Percentiles rank a stretch among this genome's conserved stretches.
These are phyloP conservation scores for Omphalotus guepiniiformis DNA, from an alignment of 768 basidiomycete species.

Conservation along the genomic window DNA sequence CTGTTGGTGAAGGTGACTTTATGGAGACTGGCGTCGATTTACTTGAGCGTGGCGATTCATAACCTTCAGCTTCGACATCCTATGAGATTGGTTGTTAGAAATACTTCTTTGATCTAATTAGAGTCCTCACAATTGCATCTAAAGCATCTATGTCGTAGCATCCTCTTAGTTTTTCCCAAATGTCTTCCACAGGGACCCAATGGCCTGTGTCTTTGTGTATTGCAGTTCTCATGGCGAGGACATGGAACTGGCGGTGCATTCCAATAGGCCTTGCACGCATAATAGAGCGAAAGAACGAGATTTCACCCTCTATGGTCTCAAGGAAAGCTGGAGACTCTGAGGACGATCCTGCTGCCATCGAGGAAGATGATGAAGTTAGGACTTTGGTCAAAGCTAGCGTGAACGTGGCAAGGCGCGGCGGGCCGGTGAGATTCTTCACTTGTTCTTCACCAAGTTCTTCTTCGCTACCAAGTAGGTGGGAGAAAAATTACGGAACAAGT, in stretches of 20 bases:
- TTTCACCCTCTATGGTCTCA: slow-evolving; percentile 75
- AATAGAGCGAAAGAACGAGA: slow-evolving; percentile 78
- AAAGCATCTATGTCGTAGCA: slow-evolving; percentile 76
- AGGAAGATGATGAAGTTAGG: too few relatives aligned
- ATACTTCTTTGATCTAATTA: neutral
- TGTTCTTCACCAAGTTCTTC: too few relatives aligned
- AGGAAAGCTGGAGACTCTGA: slow-evolving; percentile 37
- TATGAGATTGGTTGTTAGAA: neutral
- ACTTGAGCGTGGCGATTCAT: slow-evolving; percentile 40
- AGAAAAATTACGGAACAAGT: too few relatives aligned
- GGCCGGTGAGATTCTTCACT: too few relatives aligned
- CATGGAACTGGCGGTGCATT: slow-evolving; percentile 77
- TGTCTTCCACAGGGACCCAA: slow-evolving; percentile 51
- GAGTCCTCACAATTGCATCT: slow-evolving; percentile 60
- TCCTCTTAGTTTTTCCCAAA: slow-evolving; percentile 70
- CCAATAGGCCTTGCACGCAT: slow-evolving; percentile 82
- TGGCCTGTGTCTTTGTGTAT: slow-evolving; percentile 70
- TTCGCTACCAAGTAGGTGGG: too few relatives aligned
- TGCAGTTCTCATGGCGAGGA: slow-evolving; percentile 66
- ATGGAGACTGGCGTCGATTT: slow-evolving; percentile 45
- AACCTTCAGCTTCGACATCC: slow-evolving; percentile 40
- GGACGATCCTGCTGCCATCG: slow-evolving; percentile 7
- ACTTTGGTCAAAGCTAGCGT: too few relatives aligned
- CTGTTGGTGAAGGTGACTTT: slow-evolving; percentile 63
- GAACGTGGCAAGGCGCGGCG: too few relatives aligned